Evolutionary conservation across 1,284 basidiomycete species (phyloP).

Genomic region (Fomitopsis palustris): DNA sequence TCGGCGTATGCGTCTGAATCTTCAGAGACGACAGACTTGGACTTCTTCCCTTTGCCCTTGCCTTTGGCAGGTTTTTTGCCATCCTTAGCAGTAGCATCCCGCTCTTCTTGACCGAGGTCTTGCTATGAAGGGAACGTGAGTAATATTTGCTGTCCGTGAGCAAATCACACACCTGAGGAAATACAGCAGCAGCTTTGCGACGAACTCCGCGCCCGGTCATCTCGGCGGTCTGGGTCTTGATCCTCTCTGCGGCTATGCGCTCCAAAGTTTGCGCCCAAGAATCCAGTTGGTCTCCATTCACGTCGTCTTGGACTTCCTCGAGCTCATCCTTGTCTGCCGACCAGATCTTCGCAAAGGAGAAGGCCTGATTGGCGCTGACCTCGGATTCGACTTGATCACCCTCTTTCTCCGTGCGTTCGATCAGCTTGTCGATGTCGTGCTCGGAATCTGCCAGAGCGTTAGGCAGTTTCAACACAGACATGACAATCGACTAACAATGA

Average conservation of each 20-base stretch:
- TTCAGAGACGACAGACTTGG: conserved; percentile 23
- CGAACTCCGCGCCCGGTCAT: conserved; percentile 67
- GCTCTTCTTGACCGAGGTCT: conserved; percentile 5
- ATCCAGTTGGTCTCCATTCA: conserved; percentile 49
- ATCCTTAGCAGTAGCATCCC: not conserved
- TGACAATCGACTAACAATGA: conserved; percentile 48
- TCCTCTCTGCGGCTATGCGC: conserved; percentile 55
- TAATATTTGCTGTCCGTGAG: not conserved
- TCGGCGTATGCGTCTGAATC: conserved; percentile 35
- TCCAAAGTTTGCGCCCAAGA: conserved; percentile 76
- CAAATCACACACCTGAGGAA: conserved; percentile 43
- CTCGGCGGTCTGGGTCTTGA: conserved; percentile 44
- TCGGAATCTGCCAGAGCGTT: conserved; percentile 56
- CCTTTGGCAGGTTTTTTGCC: conserved; percentile 16
- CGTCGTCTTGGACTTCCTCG: conserved; percentile 59
- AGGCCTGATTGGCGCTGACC: conserved; percentile 47
- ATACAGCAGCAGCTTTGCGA: conserved; percentile 58
- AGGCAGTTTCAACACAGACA: not conserved
- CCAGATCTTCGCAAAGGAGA: conserved; percentile 89
- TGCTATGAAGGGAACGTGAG: not conserved
- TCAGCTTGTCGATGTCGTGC: conserved; percentile 76
- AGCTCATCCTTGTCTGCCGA: conserved; percentile 69
- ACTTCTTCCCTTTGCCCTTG: conserved; percentile 24
- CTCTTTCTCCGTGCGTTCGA: conserved; percentile 79
- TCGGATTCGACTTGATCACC: conserved; percentile 51